Base-by-base conservation (phyloP, 163 green algal species). In the Coccomyxa subellipsoidea region DNA sequence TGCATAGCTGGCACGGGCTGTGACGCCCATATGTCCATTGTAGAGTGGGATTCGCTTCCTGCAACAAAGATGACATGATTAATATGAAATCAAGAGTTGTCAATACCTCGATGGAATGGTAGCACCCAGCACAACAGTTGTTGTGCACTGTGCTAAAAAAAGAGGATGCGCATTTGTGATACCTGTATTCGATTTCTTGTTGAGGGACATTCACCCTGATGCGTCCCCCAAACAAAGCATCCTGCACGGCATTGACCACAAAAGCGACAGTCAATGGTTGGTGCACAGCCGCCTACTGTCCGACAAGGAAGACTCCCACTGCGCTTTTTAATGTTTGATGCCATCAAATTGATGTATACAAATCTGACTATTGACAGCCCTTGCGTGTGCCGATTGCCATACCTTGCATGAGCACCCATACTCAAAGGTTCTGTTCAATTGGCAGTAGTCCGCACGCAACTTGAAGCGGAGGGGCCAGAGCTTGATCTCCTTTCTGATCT, bases 401-500 rank as follows among this genome's bases (percentile, higher is more conserved):
- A 84, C 81, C 73, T 73, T 72, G 47, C 81, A 84, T 29, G 81
- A 81, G 70, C 82, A 83, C n/a, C 82, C 82, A 80, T 80, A 86
- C 69, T 80, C 36, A n/a, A 86, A 86, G 8, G 69, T 39, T 7
- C 77, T 70, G 31, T 47, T 69, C n/a, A 34, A 7, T 32, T 76
- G 79, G 39, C 27, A 39, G 31, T 85, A 85, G 54, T 85, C 69
- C 27, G 82, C 77, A 32, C 82, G 75, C 31, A 86, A 9, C 36
- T 76, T 83, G 70, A 86, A 47, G 38, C 69, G 77, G 2, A 83
- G 35, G 21, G 76, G 76, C 76, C 76, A 80, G 21, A 80, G 35
- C 23, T 40, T 54, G 18, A 91, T 78, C 34, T 40, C 69, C 53
- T 90, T 90, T 35, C 87, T 81, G 40, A 91, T 76, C 69, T 88